Evolutionary conservation across 371 early-diverging fungal genomes (phyloP).

Genomic region (Chytridium lagenaria): DNA sequence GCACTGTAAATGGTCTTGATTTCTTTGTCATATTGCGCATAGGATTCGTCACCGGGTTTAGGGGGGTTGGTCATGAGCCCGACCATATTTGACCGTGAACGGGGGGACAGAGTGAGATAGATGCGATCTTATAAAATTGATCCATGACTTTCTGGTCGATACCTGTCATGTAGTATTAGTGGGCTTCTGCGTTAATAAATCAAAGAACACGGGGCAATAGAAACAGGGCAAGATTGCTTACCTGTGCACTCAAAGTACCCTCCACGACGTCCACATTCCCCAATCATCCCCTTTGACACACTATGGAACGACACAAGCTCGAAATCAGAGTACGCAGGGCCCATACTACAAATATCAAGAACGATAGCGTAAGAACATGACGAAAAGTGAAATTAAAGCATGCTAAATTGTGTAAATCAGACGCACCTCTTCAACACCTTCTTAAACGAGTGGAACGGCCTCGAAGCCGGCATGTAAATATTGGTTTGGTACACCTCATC

Average conservation of each 20-base stretch:
- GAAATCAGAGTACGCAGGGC: conserved; percentile 60
- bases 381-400: too few relatives aligned
- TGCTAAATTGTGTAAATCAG: neutral
- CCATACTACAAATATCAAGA: conserved; percentile 56
- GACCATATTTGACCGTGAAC: conserved; percentile 65
- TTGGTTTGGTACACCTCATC: conserved; percentile 99
- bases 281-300: conserved; percentile 97
- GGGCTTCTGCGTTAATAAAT: too few relatives aligned
- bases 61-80: conserved; percentile 97
- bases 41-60: conserved; percentile 75
- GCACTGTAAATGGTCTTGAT: conserved; percentile 70
- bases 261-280: conserved; percentile 98
- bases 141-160: conserved; percentile 77
- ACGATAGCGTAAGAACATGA: conserved; percentile 24
- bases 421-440: conserved; percentile 70
- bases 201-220: too few relatives aligned
- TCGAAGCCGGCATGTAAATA: conserved; percentile 76
- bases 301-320: conserved; percentile 97
- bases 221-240: too few relatives aligned
- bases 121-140: conserved; percentile 91
- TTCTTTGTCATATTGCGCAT: conserved; percentile 77
- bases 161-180: too few relatives aligned
- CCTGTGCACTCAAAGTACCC: conserved; percentile 95
- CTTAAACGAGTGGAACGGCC: conserved; percentile 95
- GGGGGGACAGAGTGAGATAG: conserved; percentile 89